Evolutionary conservation across 495 filamentous ascomycete genomes (phyloP).

Genomic region (Penicillium crystallinum): DNA sequence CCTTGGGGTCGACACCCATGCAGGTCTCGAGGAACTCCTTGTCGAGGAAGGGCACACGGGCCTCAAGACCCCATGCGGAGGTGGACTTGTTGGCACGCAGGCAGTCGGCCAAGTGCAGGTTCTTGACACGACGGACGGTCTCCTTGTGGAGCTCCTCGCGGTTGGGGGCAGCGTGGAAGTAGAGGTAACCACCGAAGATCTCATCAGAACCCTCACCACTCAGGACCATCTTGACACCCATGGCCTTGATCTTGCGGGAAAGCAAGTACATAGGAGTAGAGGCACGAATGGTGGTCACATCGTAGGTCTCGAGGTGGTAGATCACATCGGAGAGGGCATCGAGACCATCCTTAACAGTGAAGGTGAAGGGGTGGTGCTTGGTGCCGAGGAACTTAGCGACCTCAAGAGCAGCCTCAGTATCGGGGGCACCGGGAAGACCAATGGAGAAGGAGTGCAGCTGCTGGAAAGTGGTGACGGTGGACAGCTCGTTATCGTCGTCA

Average conservation of each 20-base stretch:
- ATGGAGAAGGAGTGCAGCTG: slow-evolving; percentile 98
- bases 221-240: slow-evolving; percentile 99
- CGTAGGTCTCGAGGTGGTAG: slow-evolving; percentile 94
- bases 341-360: slow-evolving; percentile 93
- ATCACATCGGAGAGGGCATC: slow-evolving; percentile 96
- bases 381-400: slow-evolving; percentile 95
- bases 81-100: slow-evolving; percentile 98
- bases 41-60: slow-evolving; percentile 95
- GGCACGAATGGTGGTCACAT: slow-evolving; percentile 96
- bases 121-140: slow-evolving; percentile 86
- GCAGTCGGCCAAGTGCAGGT: slow-evolving; percentile 92
- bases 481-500: slow-evolving; percentile 82
- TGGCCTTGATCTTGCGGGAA: slow-evolving; percentile 95
- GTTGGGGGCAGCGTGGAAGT: slow-evolving; percentile 92
- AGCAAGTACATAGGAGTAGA: slow-evolving; percentile 99
- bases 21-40: slow-evolving; percentile 87
- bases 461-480: slow-evolving; percentile 85
- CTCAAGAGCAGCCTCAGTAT: slow-evolving; percentile 80
- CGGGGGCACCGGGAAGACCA: slow-evolving; percentile 83
- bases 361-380: slow-evolving; percentile 95
- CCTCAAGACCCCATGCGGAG: slow-evolving; percentile 97
- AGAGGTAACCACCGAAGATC: slow-evolving; percentile 97
- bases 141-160: slow-evolving; percentile 90
- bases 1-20: slow-evolving; percentile 88
- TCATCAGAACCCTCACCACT: slow-evolving; percentile 95